Base-by-base conservation (phyloP, 2,329 filamentous ascomycete genomes). In the Penicillium sp. region DNA sequence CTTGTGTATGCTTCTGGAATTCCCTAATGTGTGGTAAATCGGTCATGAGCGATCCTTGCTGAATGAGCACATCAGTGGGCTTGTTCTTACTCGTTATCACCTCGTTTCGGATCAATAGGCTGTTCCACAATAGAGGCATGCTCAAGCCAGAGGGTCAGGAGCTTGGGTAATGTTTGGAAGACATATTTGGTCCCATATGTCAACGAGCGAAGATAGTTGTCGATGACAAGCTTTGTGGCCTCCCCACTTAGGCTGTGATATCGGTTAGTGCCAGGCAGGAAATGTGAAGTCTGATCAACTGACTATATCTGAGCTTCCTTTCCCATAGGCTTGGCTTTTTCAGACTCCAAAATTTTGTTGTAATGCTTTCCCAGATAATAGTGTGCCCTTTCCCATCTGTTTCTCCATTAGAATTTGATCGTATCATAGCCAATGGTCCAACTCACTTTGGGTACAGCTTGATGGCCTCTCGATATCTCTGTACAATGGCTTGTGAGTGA, bases 301-400 rank as follows among this genome's bases (percentile, higher is more conserved):
- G 62, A 77, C 74, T 86, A 91, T 55, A 83, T 80, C 50, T 91
- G 87, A 39, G 83, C 86, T 71, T 96, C 91, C 59, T 92, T 91
- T 27, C 87, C 84, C 16, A 84, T 79, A 35, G 88, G 86, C 48
- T 96, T 83, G 2, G 82, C 78, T 71, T 91, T 92, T 70, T 97
- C 91, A 0, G 91, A 90, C 65, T 97, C 93, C 3, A 97, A 78
- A 4, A 97, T 83, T 72, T 97, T 99, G 71, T 96, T 95, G 80
- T 99, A 99, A 73, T 97, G 91, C 43, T 93, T 91, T 5, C 94
- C 94, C 9, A 99, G 82, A 70, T 97, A 96, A 71, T 97, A 99
- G 69, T 97, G 93, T 0, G 91, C 92, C 73, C 97, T 97, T 70
- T 99, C 94, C 92, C 93, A 99, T 47, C 84, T 84, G 48, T 34